Conservation (phyloP, 1,139 yeast genomes). For the Kodamaea plutei region DNA sequence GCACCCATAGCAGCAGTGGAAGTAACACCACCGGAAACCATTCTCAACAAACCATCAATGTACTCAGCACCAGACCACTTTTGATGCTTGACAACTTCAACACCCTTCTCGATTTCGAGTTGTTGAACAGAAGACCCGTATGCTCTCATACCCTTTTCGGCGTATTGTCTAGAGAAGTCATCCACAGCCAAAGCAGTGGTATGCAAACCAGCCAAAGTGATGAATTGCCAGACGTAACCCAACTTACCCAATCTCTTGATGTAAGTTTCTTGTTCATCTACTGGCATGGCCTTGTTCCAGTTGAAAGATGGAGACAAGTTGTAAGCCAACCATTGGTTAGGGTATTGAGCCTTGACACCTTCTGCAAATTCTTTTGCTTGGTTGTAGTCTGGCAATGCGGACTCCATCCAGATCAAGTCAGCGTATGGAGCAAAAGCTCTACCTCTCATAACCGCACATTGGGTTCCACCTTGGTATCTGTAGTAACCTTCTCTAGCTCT, state of each 20-base stretch:
- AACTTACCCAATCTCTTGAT: slow-evolving; percentile 81
- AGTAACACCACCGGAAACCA: slow-evolving; percentile 92
- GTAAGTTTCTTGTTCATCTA: slow-evolving; percentile 85
- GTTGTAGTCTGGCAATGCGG: slow-evolving; percentile 87
- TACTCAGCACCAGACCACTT: slow-evolving; percentile 99
- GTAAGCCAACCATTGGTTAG: slow-evolving; percentile 94
- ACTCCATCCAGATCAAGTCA: slow-evolving; percentile 98
- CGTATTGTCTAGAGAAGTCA: slow-evolving; percentile 74
- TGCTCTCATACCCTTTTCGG: slow-evolving; percentile 90
- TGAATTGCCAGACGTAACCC: slow-evolving; percentile 97
- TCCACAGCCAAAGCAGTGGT: slow-evolving; percentile 93
- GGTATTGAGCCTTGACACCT: slow-evolving; percentile 77
- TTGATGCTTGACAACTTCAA: slow-evolving; percentile 96
- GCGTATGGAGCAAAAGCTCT: slow-evolving; percentile 94
- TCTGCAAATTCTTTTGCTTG: slow-evolving; percentile 95
- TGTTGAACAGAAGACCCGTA: slow-evolving; percentile 86
- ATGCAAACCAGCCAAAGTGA: slow-evolving; percentile 95
- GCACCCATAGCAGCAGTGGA: slow-evolving; percentile 98
- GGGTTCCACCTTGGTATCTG: slow-evolving; percentile 94
- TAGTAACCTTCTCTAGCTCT: slow-evolving; percentile 97
- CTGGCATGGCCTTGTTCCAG: slow-evolving; percentile 93
- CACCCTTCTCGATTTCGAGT: slow-evolving; percentile 83
- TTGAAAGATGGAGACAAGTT: slow-evolving; percentile 96
- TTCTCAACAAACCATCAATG: slow-evolving; percentile 83
- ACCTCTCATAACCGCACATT: slow-evolving; percentile 97